phyloP scores from a whole-genome alignment of 2,329 filamentous ascomycete genomes.

The Cladophialophora bantiana region DNA sequence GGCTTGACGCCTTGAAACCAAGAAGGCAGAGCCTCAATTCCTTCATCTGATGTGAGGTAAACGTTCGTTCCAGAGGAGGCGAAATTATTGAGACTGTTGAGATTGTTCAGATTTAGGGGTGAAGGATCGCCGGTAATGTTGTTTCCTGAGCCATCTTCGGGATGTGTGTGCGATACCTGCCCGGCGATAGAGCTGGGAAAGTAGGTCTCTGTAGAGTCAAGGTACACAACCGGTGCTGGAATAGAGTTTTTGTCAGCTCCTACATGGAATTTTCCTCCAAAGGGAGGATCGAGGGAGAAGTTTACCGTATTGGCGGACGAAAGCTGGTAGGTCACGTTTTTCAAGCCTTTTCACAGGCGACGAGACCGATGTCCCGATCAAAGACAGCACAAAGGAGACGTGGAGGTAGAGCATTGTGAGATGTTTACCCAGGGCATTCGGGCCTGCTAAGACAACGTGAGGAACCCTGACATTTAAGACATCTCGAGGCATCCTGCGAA shows the following conservation, averaged over 20 bases:
- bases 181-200: slow-evolving; percentile 58
- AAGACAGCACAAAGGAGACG: not conserved
- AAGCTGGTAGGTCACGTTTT: slow-evolving; percentile 32
- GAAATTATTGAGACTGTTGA: slow-evolving; percentile 56
- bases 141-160: slow-evolving; percentile 52
- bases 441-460: not conserved
- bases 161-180: slow-evolving; percentile 56
- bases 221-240: slow-evolving; percentile 60
- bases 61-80: slow-evolving; percentile 55
- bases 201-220: slow-evolving; percentile 58
- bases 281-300: not conserved
- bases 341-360: slow-evolving; percentile 15
- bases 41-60: slow-evolving; percentile 58
- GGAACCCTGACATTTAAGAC: slow-evolving; percentile 2
- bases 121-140: slow-evolving; percentile 46
- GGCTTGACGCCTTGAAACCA: slow-evolving; percentile 64
- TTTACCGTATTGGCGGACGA: slow-evolving; percentile 33
- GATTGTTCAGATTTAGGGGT: slow-evolving; percentile 56
- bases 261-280: not conserved
- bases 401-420: not conserved
- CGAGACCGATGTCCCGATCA: not conserved
- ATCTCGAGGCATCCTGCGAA: not conserved
- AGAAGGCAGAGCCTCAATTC: slow-evolving; percentile 54
- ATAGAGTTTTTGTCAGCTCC: not conserved
- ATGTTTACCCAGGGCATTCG: too few relatives aligned